These are phyloP conservation scores for Tetrahymena borealis DNA, from an alignment of 73 alveolate species.

Conservation along the genomic window DNA sequence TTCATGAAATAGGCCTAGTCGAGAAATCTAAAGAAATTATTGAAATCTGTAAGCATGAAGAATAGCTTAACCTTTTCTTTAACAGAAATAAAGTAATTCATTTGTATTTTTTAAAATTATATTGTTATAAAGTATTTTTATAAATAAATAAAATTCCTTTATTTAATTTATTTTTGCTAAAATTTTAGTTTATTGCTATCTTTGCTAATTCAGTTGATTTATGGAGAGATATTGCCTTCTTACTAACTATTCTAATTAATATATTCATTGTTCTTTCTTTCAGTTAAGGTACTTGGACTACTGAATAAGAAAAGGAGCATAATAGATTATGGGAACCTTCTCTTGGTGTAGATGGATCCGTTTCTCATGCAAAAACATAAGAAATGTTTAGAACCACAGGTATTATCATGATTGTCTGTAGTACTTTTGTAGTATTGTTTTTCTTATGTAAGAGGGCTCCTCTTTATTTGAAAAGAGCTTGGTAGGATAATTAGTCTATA, in stretches of 20 bases:
- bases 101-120: neutral
- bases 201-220: conserved; percentile 36
- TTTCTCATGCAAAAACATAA: conserved; percentile 13
- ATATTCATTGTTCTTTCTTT: conserved; percentile 38
- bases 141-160: too few relatives aligned
- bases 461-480: conserved; percentile 26
- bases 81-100: neutral
- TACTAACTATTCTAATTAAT: conserved; percentile 31
- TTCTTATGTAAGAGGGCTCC: conserved; percentile 49
- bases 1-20: conserved; percentile 13
- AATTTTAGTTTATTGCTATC: conserved; percentile 17
- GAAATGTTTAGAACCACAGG: conserved; percentile 20
- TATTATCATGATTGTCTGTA: conserved; percentile 30
- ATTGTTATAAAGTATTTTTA: too few relatives aligned
- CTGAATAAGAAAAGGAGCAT: neutral
- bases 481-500: conserved; percentile 10
- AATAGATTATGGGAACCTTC: conserved; percentile 16
- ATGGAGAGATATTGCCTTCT: conserved; percentile 45
- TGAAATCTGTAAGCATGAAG: conserved; percentile 47
- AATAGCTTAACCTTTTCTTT: conserved; percentile 18
- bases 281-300: neutral
- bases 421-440: conserved; percentile 36
- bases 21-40: conserved; percentile 23
- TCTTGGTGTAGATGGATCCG: neutral
- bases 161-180: too few relatives aligned